These are phyloP conservation scores for Lanzia echinophila DNA, from an alignment of 2,329 filamentous ascomycete species.

Conservation along the genomic window DNA sequence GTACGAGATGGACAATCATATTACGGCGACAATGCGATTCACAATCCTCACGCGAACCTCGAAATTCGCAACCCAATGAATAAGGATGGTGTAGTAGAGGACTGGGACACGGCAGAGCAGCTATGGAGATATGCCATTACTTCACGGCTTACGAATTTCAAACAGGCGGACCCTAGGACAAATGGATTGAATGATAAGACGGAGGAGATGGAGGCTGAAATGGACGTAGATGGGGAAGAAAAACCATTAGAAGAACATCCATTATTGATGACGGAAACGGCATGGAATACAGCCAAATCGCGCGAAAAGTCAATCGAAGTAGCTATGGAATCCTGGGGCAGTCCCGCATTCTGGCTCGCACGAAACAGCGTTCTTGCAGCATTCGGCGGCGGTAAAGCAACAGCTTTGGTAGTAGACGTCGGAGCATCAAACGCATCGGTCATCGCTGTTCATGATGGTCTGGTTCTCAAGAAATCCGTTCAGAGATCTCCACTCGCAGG, in stretches of 20 bases:
- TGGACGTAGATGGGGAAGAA: constrained; percentile 53
- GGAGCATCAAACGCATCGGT: constrained; percentile 85
- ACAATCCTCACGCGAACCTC: constrained; percentile 66
- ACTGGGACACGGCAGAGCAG: constrained; percentile 87
- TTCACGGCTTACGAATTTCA: constrained; percentile 74
- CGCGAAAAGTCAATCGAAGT: constrained; percentile 94
- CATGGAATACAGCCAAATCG: constrained; percentile 83
- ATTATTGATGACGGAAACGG: constrained; percentile 85
- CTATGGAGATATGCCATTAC: constrained; percentile 93
- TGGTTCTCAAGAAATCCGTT: constrained; percentile 86
- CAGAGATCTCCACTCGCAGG: constrained; percentile 81
- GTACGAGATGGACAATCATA: constrained; percentile 48
- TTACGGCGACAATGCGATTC: constrained; percentile 87
- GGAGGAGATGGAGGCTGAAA: constrained; percentile 38
- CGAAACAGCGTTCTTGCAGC: constrained; percentile 83
- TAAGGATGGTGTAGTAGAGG: constrained; percentile 82
- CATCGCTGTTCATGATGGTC: constrained; percentile 87
- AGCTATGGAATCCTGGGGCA: constrained; percentile 94
- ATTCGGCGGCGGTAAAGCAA: constrained; percentile 89
- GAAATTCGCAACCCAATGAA: constrained; percentile 91
- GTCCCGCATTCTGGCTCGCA: constrained; percentile 89
- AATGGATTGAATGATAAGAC: constrained; percentile 71
- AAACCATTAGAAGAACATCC: constrained; percentile 85
- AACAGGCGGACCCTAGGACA: constrained; percentile 60
- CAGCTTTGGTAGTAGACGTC: constrained; percentile 85